Conservation (phyloP, 2,329 filamentous ascomycete genomes). For the Fusarium pseudocircinatum region DNA sequence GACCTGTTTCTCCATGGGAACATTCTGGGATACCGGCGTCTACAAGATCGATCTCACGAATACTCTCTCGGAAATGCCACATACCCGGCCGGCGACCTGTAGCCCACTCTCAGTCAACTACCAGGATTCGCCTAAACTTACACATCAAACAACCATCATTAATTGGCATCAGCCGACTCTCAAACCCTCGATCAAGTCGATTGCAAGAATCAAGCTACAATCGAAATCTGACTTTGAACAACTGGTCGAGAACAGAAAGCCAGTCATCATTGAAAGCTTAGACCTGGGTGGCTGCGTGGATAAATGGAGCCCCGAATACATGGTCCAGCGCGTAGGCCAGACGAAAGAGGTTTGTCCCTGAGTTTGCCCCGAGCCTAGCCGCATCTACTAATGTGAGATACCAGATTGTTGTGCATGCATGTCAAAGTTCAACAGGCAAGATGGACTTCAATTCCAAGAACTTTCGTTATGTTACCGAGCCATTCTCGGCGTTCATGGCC, state of each 20-base stretch:
- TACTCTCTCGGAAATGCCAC: not conserved
- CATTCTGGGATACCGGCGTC: conserved; percentile 78
- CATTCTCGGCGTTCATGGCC: conserved; percentile 73
- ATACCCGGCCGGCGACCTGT: not conserved
- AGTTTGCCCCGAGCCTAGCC: not conserved
- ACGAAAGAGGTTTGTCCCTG: conserved; percentile 64
- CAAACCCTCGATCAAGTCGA: conserved; percentile 42
- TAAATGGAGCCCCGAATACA: conserved; percentile 75
- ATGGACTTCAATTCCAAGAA: conserved; percentile 90
- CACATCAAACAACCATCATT: conserved; percentile 15
- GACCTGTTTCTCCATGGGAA: conserved; percentile 91
- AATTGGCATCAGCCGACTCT: not conserved
- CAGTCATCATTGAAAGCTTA: conserved; percentile 68
- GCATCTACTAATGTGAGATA: conserved; percentile 3
- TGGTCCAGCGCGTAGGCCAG: conserved; percentile 68
- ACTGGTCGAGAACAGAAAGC: conserved; percentile 67
- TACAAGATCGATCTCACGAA: conserved; percentile 52
- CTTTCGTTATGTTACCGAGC: conserved; percentile 76
- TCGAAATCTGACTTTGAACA: conserved; percentile 66
- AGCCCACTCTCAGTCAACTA: conserved; percentile 25
- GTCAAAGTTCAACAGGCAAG: conserved; percentile 59
- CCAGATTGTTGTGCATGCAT: conserved; percentile 79
- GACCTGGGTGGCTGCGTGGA: conserved; percentile 73
- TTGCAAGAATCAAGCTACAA: conserved; percentile 63
- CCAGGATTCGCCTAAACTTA: conserved; percentile 44